These are phyloP conservation scores for Hemerocallis citrina DNA, from an alignment of 106 monocot species.

Conservation along the genomic window DNA sequence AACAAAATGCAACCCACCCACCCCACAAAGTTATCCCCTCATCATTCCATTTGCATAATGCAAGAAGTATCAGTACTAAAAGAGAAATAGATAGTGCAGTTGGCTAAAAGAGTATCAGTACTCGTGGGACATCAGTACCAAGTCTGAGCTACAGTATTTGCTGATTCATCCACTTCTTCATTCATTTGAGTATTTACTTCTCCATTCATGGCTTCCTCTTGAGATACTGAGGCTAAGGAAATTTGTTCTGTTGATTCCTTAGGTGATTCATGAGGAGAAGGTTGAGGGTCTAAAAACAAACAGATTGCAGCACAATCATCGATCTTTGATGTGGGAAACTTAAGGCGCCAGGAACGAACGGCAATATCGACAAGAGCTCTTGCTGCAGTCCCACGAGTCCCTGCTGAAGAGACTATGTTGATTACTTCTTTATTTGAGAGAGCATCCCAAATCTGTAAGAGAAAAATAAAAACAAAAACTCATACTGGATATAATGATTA, in stretches of 20 bases:
- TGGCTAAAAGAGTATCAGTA: too few species aligned
- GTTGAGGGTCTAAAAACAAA: conserved; percentile 24
- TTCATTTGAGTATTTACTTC: too few species aligned
- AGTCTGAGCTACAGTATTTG: neutral
- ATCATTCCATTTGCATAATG: too few species aligned
- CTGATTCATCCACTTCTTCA: neutral
- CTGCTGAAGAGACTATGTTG: conserved; percentile 47
- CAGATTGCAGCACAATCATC: conserved; percentile 62
- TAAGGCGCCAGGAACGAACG: conserved; percentile 43
- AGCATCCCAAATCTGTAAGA: conserved; percentile 68
- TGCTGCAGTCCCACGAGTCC: conserved; percentile 38
- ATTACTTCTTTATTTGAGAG: conserved; percentile 62
- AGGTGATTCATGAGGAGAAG: neutral
- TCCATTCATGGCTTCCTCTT: neutral
- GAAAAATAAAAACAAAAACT: too few species aligned
- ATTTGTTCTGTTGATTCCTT: neutral
- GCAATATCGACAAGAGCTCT: conserved; percentile 49
- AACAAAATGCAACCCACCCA: too few species aligned
- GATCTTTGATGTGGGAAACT: conserved; percentile 37
- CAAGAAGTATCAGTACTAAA: too few species aligned
- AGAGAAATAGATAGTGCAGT: too few species aligned
- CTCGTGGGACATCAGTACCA: neutral
- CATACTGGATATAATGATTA: too few species aligned
- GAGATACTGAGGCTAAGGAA: neutral
- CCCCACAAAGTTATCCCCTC: too few species aligned